Percentiles rank a stretch among this genome's conserved stretches.
These are phyloP conservation scores for Cunninghamia lanceolata DNA, from an alignment of 75 land plant species.

Conservation along the genomic window DNA sequence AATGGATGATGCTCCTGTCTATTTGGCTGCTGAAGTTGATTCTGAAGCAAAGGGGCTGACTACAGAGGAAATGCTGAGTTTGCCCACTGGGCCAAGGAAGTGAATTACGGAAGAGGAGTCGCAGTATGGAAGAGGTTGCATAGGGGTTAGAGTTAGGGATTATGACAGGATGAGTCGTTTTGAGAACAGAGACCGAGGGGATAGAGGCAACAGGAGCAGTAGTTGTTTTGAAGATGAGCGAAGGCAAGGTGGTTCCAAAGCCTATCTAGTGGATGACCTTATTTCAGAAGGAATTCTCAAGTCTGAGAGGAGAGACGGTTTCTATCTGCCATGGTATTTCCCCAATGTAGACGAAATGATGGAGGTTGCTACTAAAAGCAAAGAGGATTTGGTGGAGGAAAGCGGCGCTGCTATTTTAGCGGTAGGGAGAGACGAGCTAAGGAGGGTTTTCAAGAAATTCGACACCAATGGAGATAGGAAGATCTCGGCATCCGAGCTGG, in stretches of 20 bases:
- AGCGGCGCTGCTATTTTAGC: too few relatives aligned
- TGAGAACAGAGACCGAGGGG: slow-evolving; percentile 21
- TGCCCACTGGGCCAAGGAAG: slow-evolving; percentile 88
- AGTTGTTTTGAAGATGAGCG: slow-evolving; percentile 25
- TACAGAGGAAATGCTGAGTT: slow-evolving; percentile 52
- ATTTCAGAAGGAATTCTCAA: slow-evolving; percentile 6
- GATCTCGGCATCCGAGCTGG: too few relatives aligned
- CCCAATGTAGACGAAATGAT: too few relatives aligned
- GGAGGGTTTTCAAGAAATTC: too few relatives aligned
- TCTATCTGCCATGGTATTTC: too few relatives aligned
- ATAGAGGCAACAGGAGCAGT: slow-evolving; percentile 10
- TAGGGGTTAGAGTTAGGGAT: slow-evolving; percentile 63
- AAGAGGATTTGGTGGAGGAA: too few relatives aligned
- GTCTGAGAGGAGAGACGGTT: slow-evolving; percentile 38
- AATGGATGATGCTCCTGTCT: too few relatives aligned
- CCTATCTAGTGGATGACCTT: slow-evolving; percentile 65
- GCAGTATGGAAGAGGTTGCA: slow-evolving; percentile 20
- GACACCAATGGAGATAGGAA: too few relatives aligned
- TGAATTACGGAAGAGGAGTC: slow-evolving; percentile 65
- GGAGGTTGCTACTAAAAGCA: too few relatives aligned
- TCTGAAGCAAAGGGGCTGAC: slow-evolving; percentile 45
- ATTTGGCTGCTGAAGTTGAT: not conserved
- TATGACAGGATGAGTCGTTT: slow-evolving; percentile 36
- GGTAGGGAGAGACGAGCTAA: too few relatives aligned
- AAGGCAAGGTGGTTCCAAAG: slow-evolving; percentile 33